These are phyloP conservation scores for Scedosporium minutisporum DNA, from an alignment of 2,329 filamentous ascomycete genomes.

Conservation along the genomic window DNA sequence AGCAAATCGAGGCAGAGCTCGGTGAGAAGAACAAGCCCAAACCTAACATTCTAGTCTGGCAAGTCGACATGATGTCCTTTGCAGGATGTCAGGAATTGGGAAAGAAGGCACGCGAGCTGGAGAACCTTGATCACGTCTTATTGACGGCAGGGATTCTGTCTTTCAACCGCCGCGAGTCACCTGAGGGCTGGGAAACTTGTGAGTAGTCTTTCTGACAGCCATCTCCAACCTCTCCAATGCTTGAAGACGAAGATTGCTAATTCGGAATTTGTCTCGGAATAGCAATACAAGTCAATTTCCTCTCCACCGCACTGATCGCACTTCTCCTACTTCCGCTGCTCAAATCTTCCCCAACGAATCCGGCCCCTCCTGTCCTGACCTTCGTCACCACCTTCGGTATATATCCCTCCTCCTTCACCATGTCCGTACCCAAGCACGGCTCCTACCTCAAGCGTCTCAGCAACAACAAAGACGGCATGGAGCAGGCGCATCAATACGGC, in stretches of 20 bases:
- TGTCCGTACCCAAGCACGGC: conserved; percentile 20
- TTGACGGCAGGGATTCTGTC: conserved; percentile 27
- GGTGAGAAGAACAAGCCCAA: conserved; percentile 13
- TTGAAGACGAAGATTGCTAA: not conserved
- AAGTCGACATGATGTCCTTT: conserved; percentile 26
- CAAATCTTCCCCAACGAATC: conserved; percentile 21
- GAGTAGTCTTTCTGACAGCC: conserved; percentile 9
- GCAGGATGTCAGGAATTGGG: conserved; percentile 22
- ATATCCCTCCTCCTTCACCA: conserved; percentile 26
- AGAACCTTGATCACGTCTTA: conserved; percentile 24
- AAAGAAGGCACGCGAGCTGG: conserved; percentile 16
- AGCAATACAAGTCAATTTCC: conserved; percentile 27
- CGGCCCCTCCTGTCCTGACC: conserved; percentile 23
- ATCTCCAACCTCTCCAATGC: not conserved
- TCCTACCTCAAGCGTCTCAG: conserved; percentile 25
- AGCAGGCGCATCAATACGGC: conserved; percentile 27
- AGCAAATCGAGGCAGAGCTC: conserved; percentile 23
- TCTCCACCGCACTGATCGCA: conserved; percentile 23
- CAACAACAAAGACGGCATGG: conserved; percentile 25
- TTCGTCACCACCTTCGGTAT: conserved; percentile 28
- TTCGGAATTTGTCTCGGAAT: not conserved
- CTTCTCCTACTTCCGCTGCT: conserved; percentile 23
- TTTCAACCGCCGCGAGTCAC: conserved; percentile 24
- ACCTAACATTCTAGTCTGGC: conserved; percentile 25
- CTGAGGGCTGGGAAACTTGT: conserved; percentile 29